Base-by-base conservation (phyloP, 257 asterid genomes). In the Solanum stenotomum region DNA sequence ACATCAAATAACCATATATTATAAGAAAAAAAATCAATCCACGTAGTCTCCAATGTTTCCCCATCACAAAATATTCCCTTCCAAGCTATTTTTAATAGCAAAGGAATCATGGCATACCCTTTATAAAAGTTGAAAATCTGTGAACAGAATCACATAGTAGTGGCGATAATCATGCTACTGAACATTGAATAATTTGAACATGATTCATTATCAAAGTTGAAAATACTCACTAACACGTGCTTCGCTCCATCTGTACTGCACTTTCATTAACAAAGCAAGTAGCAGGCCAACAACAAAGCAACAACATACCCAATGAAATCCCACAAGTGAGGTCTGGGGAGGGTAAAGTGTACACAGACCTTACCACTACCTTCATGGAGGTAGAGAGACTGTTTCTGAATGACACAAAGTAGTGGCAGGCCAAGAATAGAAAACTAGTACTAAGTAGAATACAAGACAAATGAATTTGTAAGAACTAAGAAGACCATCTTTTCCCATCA, bases 21-120 rank as follows among this genome's bases (percentile, higher is more conserved):
- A 84, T 42, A 22, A 13, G 16, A 63, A 37, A 13, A 37, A 46
- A 87, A 89, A 84, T 46, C 78, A 76, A 16, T 85, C 91, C 90
- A 87, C 88, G 90, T 85, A 90, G 31, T 79, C 89, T 61, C 76
- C 90, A 61, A 63, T 42, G 91, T 71, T 85, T 84, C 87, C 89
- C 65, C 31, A 85, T 85, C 89, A 78, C 83, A 89, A 71, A 38
- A n/a, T 84, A 49, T 87, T 79, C 75, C 72, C 13, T 85, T 76
- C 22, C 35, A 65, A 68, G 20, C 38, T 67, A 25, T 27, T 46
- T 31, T 85, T 87, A 81, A 88, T 59, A 40, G 78, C 84, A 87
- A 87, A 87, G 87, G 85, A 79, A 76, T 65, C 34, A 67, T 37
- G 37, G 38, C 78, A 35, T 56, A 20, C 25, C 25, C 25, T 18